Percentiles rank a stretch among this genome's conserved stretches.
Evolutionary conservation across 1,284 basidiomycete genomes (phyloP).

Genomic region (Ceratobasidium sp.): DNA sequence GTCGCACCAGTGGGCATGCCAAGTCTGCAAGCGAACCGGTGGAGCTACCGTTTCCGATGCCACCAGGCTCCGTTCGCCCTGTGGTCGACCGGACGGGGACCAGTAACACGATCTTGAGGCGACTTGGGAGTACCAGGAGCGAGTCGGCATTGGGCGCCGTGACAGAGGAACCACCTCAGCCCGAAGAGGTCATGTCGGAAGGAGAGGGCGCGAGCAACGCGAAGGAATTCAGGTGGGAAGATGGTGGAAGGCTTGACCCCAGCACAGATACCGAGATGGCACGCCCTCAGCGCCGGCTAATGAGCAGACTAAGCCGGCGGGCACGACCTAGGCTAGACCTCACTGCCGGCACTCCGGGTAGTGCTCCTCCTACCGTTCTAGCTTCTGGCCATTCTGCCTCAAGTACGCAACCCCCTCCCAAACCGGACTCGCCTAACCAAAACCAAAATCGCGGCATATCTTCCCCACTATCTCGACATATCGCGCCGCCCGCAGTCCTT

Average conservation of each 20-base stretch:
- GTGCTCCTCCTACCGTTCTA: neutral
- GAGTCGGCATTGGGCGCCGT: constrained; percentile 21
- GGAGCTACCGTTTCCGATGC: constrained; percentile 23
- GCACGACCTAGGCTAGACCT: constrained; percentile 12
- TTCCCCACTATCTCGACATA: constrained; percentile 19
- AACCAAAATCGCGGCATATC: neutral
- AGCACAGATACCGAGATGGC: constrained; percentile 17
- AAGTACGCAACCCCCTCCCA: neutral
- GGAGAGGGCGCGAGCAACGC: neutral
- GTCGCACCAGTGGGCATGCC: neutral
- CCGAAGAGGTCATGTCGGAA: constrained; percentile 10
- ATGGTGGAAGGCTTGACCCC: neutral
- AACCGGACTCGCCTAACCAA: neutral
- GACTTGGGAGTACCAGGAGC: neutral
- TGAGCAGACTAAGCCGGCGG: constrained; percentile 15
- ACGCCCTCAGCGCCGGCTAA: neutral
- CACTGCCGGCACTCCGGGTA: neutral
- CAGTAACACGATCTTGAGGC: constrained; percentile 18
- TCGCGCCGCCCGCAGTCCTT: constrained; percentile 36
- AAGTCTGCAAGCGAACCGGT: constrained; percentile 22
- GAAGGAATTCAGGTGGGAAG: neutral
- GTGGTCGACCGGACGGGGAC: constrained; percentile 37
- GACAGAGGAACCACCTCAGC: constrained; percentile 2
- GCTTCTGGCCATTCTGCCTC: neutral
- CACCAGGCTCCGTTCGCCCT: constrained; percentile 28